phyloP scores from a whole-genome alignment of 1,284 basidiomycete species.

The Vanrija sp. region DNA sequence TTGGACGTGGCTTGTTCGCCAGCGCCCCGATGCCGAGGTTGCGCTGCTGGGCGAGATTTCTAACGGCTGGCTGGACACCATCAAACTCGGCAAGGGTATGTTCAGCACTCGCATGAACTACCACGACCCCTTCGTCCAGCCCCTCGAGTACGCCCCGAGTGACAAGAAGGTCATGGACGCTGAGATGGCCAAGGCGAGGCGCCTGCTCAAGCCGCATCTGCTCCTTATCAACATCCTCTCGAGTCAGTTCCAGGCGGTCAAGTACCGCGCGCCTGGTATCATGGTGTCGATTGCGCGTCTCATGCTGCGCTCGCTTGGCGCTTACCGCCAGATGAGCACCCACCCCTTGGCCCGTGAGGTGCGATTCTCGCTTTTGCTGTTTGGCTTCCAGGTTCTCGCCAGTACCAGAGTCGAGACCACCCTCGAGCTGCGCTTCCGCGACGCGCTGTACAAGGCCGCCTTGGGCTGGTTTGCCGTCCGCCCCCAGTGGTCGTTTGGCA shows the following conservation, averaged over 20 bases:
- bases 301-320: slow-evolving; percentile 69
- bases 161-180: slow-evolving; percentile 80
- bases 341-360: slow-evolving; percentile 88
- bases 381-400: slow-evolving; percentile 88
- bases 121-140: slow-evolving; percentile 79
- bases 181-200: slow-evolving; percentile 64
- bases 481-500: slow-evolving; percentile 94
- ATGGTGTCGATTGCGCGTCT: slow-evolving; percentile 82
- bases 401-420: slow-evolving; percentile 80
- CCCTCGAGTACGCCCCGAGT: slow-evolving; percentile 85
- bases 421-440: slow-evolving; percentile 73
- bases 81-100: slow-evolving; percentile 70
- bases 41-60: slow-evolving; percentile 80
- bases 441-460: slow-evolving; percentile 71
- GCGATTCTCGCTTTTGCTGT: slow-evolving; percentile 81
- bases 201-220: slow-evolving; percentile 75
- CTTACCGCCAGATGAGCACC: slow-evolving; percentile 70
- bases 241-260: slow-evolving; percentile 87
- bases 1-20: slow-evolving; percentile 95
- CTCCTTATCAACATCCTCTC: slow-evolving; percentile 85
- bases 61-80: slow-evolving; percentile 79
- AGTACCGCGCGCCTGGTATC: slow-evolving; percentile 78
- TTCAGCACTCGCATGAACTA: slow-evolving; percentile 77
- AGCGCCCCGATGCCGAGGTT: slow-evolving; percentile 71
- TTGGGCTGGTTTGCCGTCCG: slow-evolving; percentile 89